These are phyloP conservation scores for Parathielavia appendiculata DNA, from an alignment of 495 filamentous ascomycete genomes.

Conservation along the genomic window DNA sequence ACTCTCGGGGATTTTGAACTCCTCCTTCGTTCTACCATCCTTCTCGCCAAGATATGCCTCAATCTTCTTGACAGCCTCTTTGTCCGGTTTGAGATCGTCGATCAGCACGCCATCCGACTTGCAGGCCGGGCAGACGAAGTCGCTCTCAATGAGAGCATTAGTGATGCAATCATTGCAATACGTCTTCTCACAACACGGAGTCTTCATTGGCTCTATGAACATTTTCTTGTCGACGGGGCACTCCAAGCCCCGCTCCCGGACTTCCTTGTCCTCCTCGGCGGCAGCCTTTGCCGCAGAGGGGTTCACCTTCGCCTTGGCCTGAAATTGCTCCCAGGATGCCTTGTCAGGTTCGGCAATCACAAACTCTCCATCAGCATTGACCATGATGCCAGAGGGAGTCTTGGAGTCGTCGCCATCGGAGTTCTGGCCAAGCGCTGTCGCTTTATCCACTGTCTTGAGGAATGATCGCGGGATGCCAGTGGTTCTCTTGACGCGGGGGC, in stretches of 20 bases:
- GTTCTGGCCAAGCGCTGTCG: conserved; percentile 65
- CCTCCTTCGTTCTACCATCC: conserved; percentile 50
- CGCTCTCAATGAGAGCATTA: conserved; percentile 93
- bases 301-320: conserved; percentile 83
- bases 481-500: conserved; percentile 85
- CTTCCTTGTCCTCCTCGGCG: conserved; percentile 62
- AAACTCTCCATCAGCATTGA: conserved; percentile 94
- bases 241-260: conserved; percentile 81
- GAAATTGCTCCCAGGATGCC: conserved; percentile 91
- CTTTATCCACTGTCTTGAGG: conserved; percentile 88
- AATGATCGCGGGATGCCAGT: conserved; percentile 94
- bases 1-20: conserved; percentile 35
- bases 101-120: conserved; percentile 83
- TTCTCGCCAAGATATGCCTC: conserved; percentile 70
- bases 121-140: conserved; percentile 92
- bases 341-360: conserved; percentile 93
- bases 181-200: conserved; percentile 93
- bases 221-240: conserved; percentile 94
- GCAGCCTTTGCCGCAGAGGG: conserved; percentile 69
- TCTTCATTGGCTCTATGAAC: conserved; percentile 96
- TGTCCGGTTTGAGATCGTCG: conserved; percentile 81
- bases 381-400: conserved; percentile 82
- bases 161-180: conserved; percentile 99
- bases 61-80: conserved; percentile 69
- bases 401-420: conserved; percentile 68